Evolutionary conservation across 2,329 filamentous ascomycete species (phyloP).

Genomic region (Onygenales sp.): DNA sequence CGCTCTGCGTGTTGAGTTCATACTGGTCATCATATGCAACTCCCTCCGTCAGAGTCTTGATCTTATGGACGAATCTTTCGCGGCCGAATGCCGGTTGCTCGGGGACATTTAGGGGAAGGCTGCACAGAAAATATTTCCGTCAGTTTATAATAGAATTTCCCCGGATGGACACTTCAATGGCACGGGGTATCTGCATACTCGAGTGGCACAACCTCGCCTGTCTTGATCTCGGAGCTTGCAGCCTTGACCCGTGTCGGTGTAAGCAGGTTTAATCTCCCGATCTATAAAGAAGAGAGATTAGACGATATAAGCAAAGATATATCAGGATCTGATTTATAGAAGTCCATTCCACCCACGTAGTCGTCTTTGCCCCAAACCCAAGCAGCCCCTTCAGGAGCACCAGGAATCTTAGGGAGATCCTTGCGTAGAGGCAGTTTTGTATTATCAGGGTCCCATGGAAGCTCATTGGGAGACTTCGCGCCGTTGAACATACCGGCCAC

Average conservation of each 20-base stretch:
- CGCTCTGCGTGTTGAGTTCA: conserved; percentile 39
- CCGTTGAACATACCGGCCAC: conserved; percentile 3
- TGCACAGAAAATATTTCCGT: conserved; percentile 11
- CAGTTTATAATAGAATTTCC: background rate
- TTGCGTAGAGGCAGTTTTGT: conserved; percentile 44
- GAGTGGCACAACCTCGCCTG: conserved; percentile 47
- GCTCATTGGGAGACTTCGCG: conserved; percentile 18
- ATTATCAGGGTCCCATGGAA: conserved; percentile 47
- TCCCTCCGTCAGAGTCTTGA: conserved; percentile 33
- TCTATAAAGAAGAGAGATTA: conserved; percentile 9
- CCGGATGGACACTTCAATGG: background rate
- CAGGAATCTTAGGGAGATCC: conserved; percentile 43
- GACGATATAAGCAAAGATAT: conserved; percentile 2
- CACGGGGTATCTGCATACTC: conserved; percentile 30
- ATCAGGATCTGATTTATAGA: background rate
- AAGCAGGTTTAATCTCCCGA: conserved; percentile 45
- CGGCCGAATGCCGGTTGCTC: conserved; percentile 45
- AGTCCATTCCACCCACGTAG: conserved; percentile 24
- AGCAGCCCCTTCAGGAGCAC: conserved; percentile 46
- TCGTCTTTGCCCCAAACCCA: conserved; percentile 54
- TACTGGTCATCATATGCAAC: conserved; percentile 37
- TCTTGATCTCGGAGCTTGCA: conserved; percentile 44
- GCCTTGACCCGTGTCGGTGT: conserved; percentile 46
- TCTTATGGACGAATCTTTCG: conserved; percentile 45
- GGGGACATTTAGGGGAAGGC: conserved; percentile 45